Conservation (phyloP, 225 moss, liverwort and hornwort species). For the Asterella californica region DNA sequence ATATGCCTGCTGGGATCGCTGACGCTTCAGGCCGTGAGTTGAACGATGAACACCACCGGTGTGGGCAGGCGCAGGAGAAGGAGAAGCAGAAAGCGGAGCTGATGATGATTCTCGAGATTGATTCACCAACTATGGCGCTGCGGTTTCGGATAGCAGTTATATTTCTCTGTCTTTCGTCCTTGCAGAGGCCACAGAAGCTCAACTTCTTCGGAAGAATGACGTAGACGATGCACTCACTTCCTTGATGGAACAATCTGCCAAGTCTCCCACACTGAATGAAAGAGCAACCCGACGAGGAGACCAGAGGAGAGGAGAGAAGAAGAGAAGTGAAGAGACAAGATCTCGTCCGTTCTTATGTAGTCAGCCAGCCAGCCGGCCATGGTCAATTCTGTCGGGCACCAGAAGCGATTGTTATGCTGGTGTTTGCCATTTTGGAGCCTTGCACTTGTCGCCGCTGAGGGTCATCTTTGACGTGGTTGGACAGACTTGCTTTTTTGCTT, state of each 20-base stretch:
- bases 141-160: not conserved
- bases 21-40: not conserved
- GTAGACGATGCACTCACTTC: not conserved
- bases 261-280: not conserved
- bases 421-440: not conserved
- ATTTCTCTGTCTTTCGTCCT: not conserved
- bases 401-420: not conserved
- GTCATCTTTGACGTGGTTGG: not conserved
- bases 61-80: not conserved
- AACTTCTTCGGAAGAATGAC: not conserved
- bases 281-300: not conserved
- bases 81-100: not conserved
- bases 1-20: not conserved
- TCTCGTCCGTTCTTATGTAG: not conserved
- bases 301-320: not conserved
- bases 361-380: not conserved
- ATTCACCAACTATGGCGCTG: not conserved
- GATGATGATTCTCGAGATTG: not conserved
- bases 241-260: not conserved
- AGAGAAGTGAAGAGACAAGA: not conserved
- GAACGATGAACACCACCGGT: not conserved
- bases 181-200: not conserved
- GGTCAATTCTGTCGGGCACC: not conserved
- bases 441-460: not conserved
- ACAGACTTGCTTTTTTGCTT: not conserved